These are phyloP conservation scores for Dactylellina haptotyla DNA, from an alignment of 2,329 filamentous ascomycete species.

Conservation along the genomic window DNA sequence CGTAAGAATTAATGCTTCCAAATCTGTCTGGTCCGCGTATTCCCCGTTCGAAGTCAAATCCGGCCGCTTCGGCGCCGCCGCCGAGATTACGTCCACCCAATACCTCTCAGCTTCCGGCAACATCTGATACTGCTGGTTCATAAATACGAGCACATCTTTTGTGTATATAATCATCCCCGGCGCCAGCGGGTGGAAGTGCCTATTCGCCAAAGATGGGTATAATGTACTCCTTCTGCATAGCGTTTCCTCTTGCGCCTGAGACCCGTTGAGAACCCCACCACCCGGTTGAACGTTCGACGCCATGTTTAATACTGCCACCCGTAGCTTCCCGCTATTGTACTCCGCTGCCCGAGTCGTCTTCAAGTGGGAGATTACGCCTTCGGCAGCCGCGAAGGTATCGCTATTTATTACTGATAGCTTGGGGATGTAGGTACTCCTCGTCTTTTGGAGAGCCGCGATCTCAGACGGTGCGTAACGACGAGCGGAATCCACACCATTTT, in stretches of 20 bases:
- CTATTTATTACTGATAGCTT: slow-evolving; percentile 65
- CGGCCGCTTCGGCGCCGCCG: slow-evolving; percentile 70
- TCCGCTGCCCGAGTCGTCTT: slow-evolving; percentile 48
- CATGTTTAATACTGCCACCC: slow-evolving; percentile 71
- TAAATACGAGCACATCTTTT: slow-evolving; percentile 70
- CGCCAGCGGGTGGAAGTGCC: slow-evolving; percentile 71
- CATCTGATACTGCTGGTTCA: slow-evolving; percentile 62
- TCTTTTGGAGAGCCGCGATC: slow-evolving; percentile 37
- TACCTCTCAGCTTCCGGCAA: slow-evolving; percentile 66
- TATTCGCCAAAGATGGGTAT: slow-evolving; percentile 69
- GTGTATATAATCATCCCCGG: slow-evolving; percentile 67
- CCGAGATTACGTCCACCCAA: slow-evolving; percentile 70
- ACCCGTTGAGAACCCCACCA: slow-evolving; percentile 71
- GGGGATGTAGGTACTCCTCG: slow-evolving; percentile 55
- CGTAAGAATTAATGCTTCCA: slow-evolving; percentile 67
- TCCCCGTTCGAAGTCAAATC: slow-evolving; percentile 63
- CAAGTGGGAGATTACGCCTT: slow-evolving; percentile 57
- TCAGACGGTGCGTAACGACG: slow-evolving; percentile 62
- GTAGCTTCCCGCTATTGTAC: slow-evolving; percentile 59
- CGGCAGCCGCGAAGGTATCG: slow-evolving; percentile 69
- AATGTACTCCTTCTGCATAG: slow-evolving; percentile 72
- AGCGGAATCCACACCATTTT: slow-evolving; percentile 67
- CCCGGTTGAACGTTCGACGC: slow-evolving; percentile 71
- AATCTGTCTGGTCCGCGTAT: slow-evolving; percentile 65
- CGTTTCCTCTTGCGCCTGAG: slow-evolving; percentile 71